These are phyloP conservation scores for Naganishia liquefaciens DNA, from an alignment of 1,284 basidiomycete species.

Conservation along the genomic window DNA sequence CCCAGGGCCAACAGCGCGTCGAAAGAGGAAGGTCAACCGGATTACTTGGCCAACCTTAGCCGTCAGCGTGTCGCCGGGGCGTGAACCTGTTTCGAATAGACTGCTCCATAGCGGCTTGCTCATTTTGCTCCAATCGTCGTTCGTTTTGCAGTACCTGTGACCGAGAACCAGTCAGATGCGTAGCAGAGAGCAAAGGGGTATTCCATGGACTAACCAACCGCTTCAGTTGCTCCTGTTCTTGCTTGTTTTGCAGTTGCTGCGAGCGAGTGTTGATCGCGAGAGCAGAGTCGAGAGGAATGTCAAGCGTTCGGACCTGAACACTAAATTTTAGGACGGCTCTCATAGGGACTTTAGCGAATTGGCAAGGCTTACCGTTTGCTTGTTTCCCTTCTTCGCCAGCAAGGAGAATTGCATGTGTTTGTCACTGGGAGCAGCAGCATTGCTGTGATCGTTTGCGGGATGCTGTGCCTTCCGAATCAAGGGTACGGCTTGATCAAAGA, in stretches of 20 bases:
- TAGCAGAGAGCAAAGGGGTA: neutral
- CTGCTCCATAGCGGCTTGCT: constrained; percentile 46
- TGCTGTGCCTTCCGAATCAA: constrained; percentile 60
- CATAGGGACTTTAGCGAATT: neutral
- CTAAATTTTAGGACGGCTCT: constrained; percentile 16
- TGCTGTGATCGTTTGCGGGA: constrained; percentile 47
- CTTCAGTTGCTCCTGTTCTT: constrained; percentile 93
- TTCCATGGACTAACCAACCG: constrained; percentile 62
- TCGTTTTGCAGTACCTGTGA: constrained; percentile 55
- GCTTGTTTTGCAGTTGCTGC: constrained; percentile 86
- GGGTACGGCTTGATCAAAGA: constrained; percentile 79
- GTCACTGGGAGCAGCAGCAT: constrained; percentile 49
- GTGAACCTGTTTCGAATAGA: constrained; percentile 35
- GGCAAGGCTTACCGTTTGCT: constrained; percentile 68
- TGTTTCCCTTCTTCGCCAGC: constrained; percentile 90
- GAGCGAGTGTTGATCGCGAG: constrained; percentile 84
- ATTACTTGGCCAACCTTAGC: neutral
- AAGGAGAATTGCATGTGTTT: constrained; percentile 84
- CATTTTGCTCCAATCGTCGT: constrained; percentile 50
- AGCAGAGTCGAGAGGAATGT: constrained; percentile 80
- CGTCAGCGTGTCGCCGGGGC: constrained; percentile 26
- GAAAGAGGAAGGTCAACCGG: no score
- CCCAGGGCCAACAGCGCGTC: no score
- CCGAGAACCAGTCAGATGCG: neutral
- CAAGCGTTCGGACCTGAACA: constrained; percentile 72